Percentiles rank a stretch among this genome's conserved stretches.
Evolutionary conservation across 129 eudicot genomes (phyloP).

Genomic region (Logfia minima): DNA sequence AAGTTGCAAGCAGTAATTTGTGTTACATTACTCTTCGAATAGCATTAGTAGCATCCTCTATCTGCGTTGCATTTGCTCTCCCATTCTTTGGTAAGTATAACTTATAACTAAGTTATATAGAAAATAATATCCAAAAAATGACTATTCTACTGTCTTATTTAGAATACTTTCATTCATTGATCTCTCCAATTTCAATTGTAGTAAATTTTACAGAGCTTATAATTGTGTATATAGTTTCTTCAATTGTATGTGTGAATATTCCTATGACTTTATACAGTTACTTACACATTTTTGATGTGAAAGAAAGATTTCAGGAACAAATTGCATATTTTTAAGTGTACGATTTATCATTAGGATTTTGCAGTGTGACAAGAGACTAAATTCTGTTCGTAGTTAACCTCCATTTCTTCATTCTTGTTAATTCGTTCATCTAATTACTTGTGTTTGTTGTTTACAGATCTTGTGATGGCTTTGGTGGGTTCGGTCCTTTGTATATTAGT

Average conservation of each 20-base stretch:
- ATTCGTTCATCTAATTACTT: background rate
- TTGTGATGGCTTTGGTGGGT: constrained; percentile 69
- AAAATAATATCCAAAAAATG: background rate
- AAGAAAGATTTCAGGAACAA: background rate
- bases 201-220: background rate
- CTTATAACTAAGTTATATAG: background rate
- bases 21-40: constrained; percentile 58
- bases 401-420: constrained; percentile 8
- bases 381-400: background rate
- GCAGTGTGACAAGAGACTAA: background rate
- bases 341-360: background rate
- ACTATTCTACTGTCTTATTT: background rate
- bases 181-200: background rate
- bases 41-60: constrained; percentile 63
- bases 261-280: too few species aligned
- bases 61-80: constrained; percentile 71
- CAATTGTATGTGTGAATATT: too few species aligned
- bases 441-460: constrained; percentile 44
- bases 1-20: constrained; percentile 46
- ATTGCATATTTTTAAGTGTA: background rate
- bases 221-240: too few species aligned
- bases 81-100: constrained; percentile 79
- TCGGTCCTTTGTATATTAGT: constrained; percentile 59
- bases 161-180: background rate
- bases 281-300: background rate